Conservation (phyloP, 2,329 filamentous ascomycete genomes). For the Fusarium sacchari region DNA sequence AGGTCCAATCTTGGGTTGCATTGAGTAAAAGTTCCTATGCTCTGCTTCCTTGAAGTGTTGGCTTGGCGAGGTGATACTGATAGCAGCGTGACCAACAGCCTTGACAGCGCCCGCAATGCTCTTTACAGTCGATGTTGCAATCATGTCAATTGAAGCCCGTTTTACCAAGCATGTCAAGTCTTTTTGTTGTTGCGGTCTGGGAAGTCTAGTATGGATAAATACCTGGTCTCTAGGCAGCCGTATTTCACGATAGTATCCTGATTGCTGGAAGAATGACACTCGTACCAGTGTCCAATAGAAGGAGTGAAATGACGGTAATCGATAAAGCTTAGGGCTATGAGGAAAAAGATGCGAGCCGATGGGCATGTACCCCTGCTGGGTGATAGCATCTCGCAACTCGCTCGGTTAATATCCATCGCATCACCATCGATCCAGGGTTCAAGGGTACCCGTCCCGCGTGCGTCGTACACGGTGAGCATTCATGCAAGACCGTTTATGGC, state of each 20-base stretch:
- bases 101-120: background rate
- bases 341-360: background rate
- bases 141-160: background rate
- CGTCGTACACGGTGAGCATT: background rate
- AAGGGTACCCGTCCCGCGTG: background rate
- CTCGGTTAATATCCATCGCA: background rate
- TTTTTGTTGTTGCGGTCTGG: background rate
- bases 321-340: background rate
- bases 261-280: background rate
- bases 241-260: background rate
- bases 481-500: background rate
- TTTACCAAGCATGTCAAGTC: too few relatives aligned
- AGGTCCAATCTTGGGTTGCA: background rate
- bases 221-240: background rate
- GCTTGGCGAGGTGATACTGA: background rate
- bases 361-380: background rate
- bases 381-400: background rate
- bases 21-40: background rate
- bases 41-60: background rate
- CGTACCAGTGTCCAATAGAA: background rate
- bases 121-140: background rate
- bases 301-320: background rate
- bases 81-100: background rate
- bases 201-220: background rate
- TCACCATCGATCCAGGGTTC: background rate